Percentiles rank a stretch among this genome's conserved stretches.
phyloP scores from a whole-genome alignment of 2,329 filamentous ascomycete genomes.

The Neopestalotiopsis sp. region DNA sequence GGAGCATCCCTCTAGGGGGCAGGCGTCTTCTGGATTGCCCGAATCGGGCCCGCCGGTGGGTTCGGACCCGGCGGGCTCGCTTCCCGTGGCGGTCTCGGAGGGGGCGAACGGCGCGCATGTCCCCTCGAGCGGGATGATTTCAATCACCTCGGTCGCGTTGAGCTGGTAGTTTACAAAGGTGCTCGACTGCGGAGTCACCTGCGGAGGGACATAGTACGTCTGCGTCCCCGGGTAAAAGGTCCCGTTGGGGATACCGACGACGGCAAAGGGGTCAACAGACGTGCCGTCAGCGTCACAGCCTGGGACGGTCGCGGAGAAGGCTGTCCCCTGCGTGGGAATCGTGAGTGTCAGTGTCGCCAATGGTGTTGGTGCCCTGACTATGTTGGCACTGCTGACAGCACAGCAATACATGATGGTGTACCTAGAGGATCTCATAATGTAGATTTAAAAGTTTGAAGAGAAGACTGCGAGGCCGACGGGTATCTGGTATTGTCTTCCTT shows the following conservation, averaged over 20 bases:
- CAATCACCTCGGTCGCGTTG: constrained; percentile 22
- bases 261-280: constrained; percentile 20
- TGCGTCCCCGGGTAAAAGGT: constrained; percentile 21
- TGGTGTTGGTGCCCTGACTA: constrained; percentile 10
- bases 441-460: not conserved
- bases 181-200: constrained; percentile 14
- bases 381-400: not conserved
- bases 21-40: constrained; percentile 6
- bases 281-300: constrained; percentile 19
- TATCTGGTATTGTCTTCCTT: too few relatives aligned
- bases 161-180: constrained; percentile 18
- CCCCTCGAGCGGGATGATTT: constrained; percentile 17
- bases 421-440: not conserved
- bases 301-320: constrained; percentile 20
- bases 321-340: constrained; percentile 17
- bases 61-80: not conserved
- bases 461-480: too few relatives aligned
- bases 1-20: constrained; percentile 19
- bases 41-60: not conserved
- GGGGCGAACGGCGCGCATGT: constrained; percentile 11
- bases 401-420: not conserved
- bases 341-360: constrained; percentile 19
- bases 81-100: constrained; percentile 3
- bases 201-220: constrained; percentile 20
- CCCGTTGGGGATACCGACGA: constrained; percentile 21